Conservation (phyloP, 2,329 filamentous ascomycete species). For the Exophiala calicioides region DNA sequence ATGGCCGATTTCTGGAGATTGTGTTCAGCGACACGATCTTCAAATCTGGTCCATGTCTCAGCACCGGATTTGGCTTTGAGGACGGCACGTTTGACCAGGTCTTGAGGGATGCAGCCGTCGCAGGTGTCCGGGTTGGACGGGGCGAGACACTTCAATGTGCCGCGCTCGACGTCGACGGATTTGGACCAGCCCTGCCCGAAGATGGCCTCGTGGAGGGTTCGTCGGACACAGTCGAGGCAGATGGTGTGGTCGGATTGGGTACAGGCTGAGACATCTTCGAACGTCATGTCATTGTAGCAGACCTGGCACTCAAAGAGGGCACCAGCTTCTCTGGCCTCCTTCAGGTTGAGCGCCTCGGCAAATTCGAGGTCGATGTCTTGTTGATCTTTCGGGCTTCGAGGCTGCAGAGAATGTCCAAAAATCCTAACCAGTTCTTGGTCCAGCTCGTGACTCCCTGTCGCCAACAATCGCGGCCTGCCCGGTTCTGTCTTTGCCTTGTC, state of each 20-base stretch:
- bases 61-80: slow-evolving; percentile 66
- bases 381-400: slow-evolving; percentile 39
- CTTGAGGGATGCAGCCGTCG: slow-evolving; percentile 67
- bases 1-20: slow-evolving; percentile 71
- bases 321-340: slow-evolving; percentile 43
- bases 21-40: slow-evolving; percentile 77
- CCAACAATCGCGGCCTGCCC: slow-evolving; percentile 40
- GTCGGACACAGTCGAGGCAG: slow-evolving; percentile 72
- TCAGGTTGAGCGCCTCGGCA: slow-evolving; percentile 44
- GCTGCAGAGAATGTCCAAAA: slow-evolving; percentile 42
- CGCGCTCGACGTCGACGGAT: slow-evolving; percentile 70
- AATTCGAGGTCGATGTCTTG: slow-evolving; percentile 40
- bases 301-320: slow-evolving; percentile 52
- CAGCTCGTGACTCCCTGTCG: slow-evolving; percentile 46
- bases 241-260: slow-evolving; percentile 47
- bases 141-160: slow-evolving; percentile 81
- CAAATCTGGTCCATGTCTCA: slow-evolving; percentile 72
- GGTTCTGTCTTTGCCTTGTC: slow-evolving; percentile 33
- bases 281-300: slow-evolving; percentile 49
- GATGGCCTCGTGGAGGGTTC: slow-evolving; percentile 79
- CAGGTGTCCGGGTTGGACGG: slow-evolving; percentile 68
- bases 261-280: slow-evolving; percentile 51
- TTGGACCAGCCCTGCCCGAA: slow-evolving; percentile 91
- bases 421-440: slow-evolving; percentile 44
- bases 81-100: slow-evolving; percentile 73